These are phyloP conservation scores for Jimgerdemannia flammicorona DNA, from an alignment of 192 early-diverging fungal species.

Conservation along the genomic window DNA sequence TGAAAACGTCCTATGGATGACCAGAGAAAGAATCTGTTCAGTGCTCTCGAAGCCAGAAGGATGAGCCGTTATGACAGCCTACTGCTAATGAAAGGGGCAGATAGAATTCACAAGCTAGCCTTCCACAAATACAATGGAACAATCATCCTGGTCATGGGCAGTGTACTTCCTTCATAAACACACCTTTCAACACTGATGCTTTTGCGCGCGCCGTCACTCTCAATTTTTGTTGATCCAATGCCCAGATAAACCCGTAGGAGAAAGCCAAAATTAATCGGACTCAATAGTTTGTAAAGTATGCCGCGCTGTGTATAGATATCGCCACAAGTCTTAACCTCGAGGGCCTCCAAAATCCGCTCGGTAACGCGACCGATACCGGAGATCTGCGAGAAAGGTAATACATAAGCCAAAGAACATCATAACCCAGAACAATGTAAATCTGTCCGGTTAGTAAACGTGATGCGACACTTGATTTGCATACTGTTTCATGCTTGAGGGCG, in stretches of 20 bases:
- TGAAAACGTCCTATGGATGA: conserved; percentile 35
- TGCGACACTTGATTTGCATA: no score
- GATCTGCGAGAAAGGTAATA: background rate
- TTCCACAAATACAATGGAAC: background rate
- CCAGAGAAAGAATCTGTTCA: no score
- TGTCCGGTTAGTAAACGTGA: no score
- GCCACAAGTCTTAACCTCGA: conserved; percentile 49
- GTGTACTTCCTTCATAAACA: conserved; percentile 4
- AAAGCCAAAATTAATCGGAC: conserved; percentile 42
- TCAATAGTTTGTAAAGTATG: conserved; percentile 42
- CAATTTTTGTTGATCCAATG: conserved; percentile 37
- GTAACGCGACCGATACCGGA: conserved; percentile 52
- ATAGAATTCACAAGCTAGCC: no score
- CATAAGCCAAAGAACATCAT: background rate
- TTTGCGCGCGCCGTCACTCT: conserved; percentile 30
- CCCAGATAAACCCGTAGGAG: conserved; percentile 39
- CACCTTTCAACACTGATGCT: conserved; percentile 41
- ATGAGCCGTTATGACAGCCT: no score
- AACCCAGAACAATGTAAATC: background rate
- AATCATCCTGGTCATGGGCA: no score
- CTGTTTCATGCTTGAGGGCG: no score
- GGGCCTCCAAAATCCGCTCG: conserved; percentile 46
- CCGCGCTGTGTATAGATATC: conserved; percentile 38
- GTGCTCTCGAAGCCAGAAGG: no score
- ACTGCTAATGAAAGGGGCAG: no score